These are phyloP conservation scores for Polychaeton citri DNA, from an alignment of 2,329 filamentous ascomycete species.

Conservation along the genomic window DNA sequence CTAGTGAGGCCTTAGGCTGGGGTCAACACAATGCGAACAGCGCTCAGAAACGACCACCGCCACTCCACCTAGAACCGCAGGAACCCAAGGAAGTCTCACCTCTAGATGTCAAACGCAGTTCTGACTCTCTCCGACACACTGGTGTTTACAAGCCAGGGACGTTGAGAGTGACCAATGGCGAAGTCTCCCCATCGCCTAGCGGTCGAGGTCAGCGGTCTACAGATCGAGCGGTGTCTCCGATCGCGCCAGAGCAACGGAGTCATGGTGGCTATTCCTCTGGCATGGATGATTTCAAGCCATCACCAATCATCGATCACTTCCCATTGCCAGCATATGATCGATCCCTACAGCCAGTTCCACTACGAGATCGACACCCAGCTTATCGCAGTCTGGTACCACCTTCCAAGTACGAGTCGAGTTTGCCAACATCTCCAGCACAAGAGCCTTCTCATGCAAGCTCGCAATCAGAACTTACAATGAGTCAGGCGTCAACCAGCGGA, in stretches of 20 bases:
- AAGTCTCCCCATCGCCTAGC: constrained; percentile 31
- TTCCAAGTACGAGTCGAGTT: not conserved
- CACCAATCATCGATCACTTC: not conserved
- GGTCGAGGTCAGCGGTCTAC: constrained; percentile 3
- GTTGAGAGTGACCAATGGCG: constrained; percentile 34
- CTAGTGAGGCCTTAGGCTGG: not conserved
- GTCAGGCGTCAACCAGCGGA: too few species aligned
- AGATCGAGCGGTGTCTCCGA: not conserved
- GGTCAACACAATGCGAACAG: not conserved
- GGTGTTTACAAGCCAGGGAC: constrained; percentile 30
- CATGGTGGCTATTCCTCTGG: not conserved
- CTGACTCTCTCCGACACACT: constrained; percentile 15
- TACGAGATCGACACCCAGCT: not conserved
- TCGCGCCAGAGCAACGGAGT: not conserved
- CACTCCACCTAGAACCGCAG: not conserved
- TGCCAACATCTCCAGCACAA: too few species aligned
- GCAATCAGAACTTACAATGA: too few species aligned
- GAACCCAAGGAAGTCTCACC: not conserved
- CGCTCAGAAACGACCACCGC: not conserved
- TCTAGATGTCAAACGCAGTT: not conserved
- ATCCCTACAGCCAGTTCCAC: not conserved
- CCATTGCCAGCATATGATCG: not conserved
- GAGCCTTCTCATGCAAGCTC: too few species aligned
- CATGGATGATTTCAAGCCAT: not conserved
- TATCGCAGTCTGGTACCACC: not conserved